phyloP scores from a whole-genome alignment of 176 grass and related monocot species.

The Pharus latifolius region DNA sequence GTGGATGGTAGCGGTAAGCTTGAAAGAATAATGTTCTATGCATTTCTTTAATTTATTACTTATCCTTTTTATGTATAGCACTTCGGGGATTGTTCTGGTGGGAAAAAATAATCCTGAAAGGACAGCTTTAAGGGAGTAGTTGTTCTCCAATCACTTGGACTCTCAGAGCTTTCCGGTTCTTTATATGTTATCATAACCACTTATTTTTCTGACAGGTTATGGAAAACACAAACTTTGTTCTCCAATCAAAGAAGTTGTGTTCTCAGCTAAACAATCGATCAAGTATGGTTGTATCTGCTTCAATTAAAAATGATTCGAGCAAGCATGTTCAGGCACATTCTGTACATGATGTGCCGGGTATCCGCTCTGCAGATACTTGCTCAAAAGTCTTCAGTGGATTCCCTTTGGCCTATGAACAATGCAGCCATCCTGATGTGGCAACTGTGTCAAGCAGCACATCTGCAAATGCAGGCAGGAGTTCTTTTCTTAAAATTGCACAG shows the following conservation, averaged over 20 bases:
- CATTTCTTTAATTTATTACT: not conserved
- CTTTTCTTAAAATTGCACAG: constrained; percentile 28
- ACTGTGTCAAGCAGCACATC: constrained; percentile 27
- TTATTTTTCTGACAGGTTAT: constrained; percentile 42
- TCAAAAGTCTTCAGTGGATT: constrained; percentile 17
- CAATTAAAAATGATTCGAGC: constrained; percentile 28
- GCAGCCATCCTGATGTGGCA: constrained; percentile 7
- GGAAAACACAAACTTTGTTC: constrained; percentile 56
- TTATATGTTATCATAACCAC: constrained; percentile 5
- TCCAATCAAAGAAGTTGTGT: constrained; percentile 54
- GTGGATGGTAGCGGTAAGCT: constrained; percentile 2
- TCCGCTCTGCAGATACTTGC: constrained; percentile 9
- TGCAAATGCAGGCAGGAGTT: constrained; percentile 19
- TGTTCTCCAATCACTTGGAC: not conserved
- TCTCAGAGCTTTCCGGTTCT: not conserved
- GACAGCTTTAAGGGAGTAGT: not conserved
- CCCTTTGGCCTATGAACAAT: constrained; percentile 33
- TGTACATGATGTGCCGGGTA: constrained; percentile 15
- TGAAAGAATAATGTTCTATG: not conserved
- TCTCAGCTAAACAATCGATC: constrained; percentile 45
- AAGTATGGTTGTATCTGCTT: constrained; percentile 33
- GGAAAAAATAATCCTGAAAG: not conserved
- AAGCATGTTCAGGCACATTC: constrained; percentile 22
- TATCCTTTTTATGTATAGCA: not conserved
- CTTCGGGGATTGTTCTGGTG: not conserved